Base-by-base conservation (phyloP, 106 monocot species). In the Vanilla planifolia region DNA sequence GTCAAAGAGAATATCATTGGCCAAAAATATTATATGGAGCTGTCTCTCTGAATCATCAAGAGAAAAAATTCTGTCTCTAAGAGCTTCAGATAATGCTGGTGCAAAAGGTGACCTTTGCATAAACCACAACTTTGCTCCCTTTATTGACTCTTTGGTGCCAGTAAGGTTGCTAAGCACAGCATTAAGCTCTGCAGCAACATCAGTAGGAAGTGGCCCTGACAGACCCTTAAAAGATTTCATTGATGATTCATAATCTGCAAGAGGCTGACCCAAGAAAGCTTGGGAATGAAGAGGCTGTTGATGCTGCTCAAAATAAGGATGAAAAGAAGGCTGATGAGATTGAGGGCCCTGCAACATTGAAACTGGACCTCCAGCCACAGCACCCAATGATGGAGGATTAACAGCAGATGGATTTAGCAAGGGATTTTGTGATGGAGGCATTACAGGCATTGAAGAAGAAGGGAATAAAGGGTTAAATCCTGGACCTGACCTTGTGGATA, bases 91-190 rank as follows among this genome's bases (percentile, higher is more conserved):
- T 57, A 95, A 65, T 6, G 85, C 94, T 35, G 94, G 89, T 23
- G 89, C 94, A 76, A 95, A 95, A 27, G 85, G 89, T 15, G 89
- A 76, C 60, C 94, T 75, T 61, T 95, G 89, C 85, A 95, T 83
- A 61, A 95, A 95, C 94, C 94, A 95, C 52, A 69, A 76, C 65
- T 95, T 95, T n/a, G 94, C 94, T 5, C 89, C 94, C 58, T 89
- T 95, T 33, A 95, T 95, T 9, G 94, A 89, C 44, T 95, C 94
- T 61, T 95, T 95, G 2, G 89, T 95, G 17, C 94, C 94, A 24
- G 68, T 86, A 19, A 95, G 75, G 43, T 64, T 75, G 29, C n/a
- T 69, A 33, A 89, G 72, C 34, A 89, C 89, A 11, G 46, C 60
- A 33, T 81, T 75, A 29, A 89, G 83, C 74, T 95, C 94, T 0